These are phyloP conservation scores for Ophiostoma montium DNA, from an alignment of 2,329 filamentous ascomycete species.

Conservation along the genomic window DNA sequence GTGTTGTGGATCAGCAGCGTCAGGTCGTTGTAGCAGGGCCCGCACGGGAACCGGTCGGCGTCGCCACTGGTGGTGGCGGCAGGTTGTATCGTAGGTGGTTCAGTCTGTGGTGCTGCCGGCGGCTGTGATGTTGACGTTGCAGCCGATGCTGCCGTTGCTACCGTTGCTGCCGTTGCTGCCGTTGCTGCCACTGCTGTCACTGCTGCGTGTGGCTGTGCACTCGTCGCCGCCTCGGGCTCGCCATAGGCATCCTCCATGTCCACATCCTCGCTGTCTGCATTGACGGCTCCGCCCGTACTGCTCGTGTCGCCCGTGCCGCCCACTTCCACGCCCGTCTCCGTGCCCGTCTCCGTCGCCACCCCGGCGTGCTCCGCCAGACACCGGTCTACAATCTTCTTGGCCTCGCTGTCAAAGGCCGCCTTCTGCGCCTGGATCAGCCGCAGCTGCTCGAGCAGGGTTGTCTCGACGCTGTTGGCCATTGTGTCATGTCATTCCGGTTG, in stretches of 20 bases:
- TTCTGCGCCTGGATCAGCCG: conserved; percentile 10
- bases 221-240: not conserved
- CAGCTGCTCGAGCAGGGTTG: conserved; percentile 6
- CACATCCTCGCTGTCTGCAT: conserved; percentile 10
- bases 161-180: too few species aligned
- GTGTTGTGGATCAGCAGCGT: conserved; percentile 30
- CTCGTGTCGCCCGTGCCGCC: too few species aligned
- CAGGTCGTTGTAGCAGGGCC: conserved; percentile 32
- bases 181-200: too few species aligned
- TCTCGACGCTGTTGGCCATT: conserved; percentile 7
- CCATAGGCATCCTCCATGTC: conserved; percentile 22
- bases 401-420: not conserved
- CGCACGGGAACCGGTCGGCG: conserved; percentile 23
- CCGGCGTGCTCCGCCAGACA: conserved; percentile 5
- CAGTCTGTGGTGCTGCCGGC: too few species aligned
- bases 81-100: not conserved
- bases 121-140: not conserved
- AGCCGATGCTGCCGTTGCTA: too few species aligned
- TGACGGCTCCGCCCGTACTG: not conserved
- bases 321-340: not conserved
- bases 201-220: conserved; percentile 9
- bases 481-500: conserved; percentile 1
- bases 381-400: conserved; percentile 1
- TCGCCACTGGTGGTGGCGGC: not conserved
- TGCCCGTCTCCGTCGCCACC: too few species aligned